phyloP scores from a whole-genome alignment of 225 moss, liverwort and hornwort species.

The Lunularia cruciata region DNA sequence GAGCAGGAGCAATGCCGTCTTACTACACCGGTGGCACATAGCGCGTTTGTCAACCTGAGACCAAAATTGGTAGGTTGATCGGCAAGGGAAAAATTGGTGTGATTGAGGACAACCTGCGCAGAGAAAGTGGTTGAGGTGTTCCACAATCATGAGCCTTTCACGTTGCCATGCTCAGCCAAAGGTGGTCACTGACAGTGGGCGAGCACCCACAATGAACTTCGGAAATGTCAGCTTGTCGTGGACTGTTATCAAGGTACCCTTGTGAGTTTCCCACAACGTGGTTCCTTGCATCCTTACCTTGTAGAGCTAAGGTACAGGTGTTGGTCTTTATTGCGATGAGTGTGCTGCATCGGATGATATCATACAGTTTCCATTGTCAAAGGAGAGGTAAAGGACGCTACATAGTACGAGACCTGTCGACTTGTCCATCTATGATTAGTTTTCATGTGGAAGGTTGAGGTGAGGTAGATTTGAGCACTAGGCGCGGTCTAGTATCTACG shows the following conservation, averaged over 20 bases:
- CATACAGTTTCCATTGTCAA: not conserved
- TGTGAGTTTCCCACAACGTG: constrained; percentile 13
- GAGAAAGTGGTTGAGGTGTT: not conserved
- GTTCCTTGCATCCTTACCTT: constrained; percentile 7
- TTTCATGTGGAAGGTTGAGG: constrained; percentile 2
- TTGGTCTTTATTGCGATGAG: not conserved
- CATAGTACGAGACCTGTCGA: constrained; percentile 20
- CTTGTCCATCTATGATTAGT: constrained; percentile 12
- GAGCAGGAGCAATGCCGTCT: constrained; percentile 66
- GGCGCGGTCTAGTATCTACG: constrained; percentile 23
- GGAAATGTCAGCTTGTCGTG: not conserved
- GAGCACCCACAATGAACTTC: not conserved
- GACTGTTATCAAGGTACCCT: constrained; percentile 12
- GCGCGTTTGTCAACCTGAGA: not conserved
- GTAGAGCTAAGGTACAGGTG: constrained; percentile 9
- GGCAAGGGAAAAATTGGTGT: not conserved
- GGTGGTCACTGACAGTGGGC: not conserved
- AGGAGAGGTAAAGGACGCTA: not conserved
- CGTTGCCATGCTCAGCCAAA: not conserved
- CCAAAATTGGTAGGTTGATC: not conserved
- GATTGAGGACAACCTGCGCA: not conserved
- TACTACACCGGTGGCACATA: constrained; percentile 66
- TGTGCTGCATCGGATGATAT: constrained; percentile 2
- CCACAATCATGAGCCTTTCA: not conserved
- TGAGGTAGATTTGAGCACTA: constrained; percentile 13